phyloP scores from a whole-genome alignment of 2,329 filamentous ascomycete genomes.

The Neospermospora avenae region DNA sequence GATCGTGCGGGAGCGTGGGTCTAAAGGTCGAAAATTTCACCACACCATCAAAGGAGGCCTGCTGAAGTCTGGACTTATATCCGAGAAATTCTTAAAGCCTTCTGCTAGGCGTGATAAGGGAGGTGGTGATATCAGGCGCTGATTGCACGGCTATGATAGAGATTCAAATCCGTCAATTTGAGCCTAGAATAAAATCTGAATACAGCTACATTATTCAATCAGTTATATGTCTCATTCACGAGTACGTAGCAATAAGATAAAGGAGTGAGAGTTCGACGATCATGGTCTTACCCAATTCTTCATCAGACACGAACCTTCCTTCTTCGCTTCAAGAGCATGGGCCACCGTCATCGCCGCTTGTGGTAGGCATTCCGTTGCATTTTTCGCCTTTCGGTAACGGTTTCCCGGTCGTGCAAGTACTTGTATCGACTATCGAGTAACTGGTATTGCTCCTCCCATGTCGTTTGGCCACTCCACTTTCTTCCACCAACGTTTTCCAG shows the following conservation, averaged over 20 bases:
- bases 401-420: constrained; percentile 12
- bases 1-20: not conserved
- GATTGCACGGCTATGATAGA: not conserved
- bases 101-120: no score
- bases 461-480: constrained; percentile 2
- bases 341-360: no score
- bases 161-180: not conserved
- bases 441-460: constrained; percentile 19
- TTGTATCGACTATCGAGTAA: constrained; percentile 13
- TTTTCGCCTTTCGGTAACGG: constrained; percentile 14
- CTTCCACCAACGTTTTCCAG: constrained; percentile 15
- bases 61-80: not conserved
- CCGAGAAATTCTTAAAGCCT: no score
- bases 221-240: no score
- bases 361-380: constrained; percentile 6
- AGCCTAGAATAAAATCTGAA: no score
- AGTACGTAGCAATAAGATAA: not conserved
- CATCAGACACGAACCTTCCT: no score
- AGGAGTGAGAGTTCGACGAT: not conserved
- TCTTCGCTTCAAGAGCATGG: no score
- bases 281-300: no score
- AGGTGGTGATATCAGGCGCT: no score
- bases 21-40: not conserved
- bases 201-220: no score
- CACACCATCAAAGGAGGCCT: not conserved